Percentiles rank a stretch among this genome's conserved stretches.
Conservation (phyloP, 2,329 filamentous ascomycete genomes). For the Gremmenia infestans region DNA sequence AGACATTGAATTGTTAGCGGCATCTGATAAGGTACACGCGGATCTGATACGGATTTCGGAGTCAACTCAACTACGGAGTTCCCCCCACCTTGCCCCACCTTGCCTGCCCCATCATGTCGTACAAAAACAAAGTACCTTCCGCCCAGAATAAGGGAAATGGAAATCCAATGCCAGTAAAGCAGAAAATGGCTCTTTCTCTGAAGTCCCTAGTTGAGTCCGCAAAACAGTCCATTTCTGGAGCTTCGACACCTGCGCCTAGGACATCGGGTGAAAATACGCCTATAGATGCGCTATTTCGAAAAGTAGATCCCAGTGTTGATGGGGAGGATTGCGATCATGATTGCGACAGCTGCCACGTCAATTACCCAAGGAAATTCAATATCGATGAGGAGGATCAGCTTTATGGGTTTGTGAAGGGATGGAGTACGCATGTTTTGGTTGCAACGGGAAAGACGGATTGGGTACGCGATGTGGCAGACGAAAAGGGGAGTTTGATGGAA, state of each 20-base stretch:
- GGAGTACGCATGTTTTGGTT: conserved; percentile 84
- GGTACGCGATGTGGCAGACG: conserved; percentile 83
- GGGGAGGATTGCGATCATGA: conserved; percentile 87
- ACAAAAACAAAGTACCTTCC: conserved; percentile 3
- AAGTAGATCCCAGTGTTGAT: conserved; percentile 69
- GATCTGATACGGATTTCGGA: conserved; percentile 11
- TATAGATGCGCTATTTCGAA: conserved; percentile 57
- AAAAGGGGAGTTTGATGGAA: conserved; percentile 81
- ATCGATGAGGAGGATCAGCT: conserved; percentile 74
- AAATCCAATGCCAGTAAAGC: conserved; percentile 4
- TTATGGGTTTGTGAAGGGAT: conserved; percentile 81
- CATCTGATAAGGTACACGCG: neutral
- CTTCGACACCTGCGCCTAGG: conserved; percentile 22
- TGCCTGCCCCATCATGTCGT: neutral
- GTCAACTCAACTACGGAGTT: neutral
- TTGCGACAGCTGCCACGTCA: conserved; percentile 73
- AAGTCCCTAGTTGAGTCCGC: conserved; percentile 26
- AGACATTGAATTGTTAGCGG: neutral
- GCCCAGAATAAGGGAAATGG: neutral
- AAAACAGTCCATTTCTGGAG: conserved; percentile 22
- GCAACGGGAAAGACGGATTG: conserved; percentile 96
- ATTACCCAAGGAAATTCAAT: conserved; percentile 67
- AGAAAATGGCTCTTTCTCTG: conserved; percentile 24
- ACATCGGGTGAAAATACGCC: conserved; percentile 20
- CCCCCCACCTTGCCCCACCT: conserved; percentile 6